Evolutionary conservation across 176 grass and related monocot species (phyloP), one percentile per base, ranked within the genome.

Genomic region (Dendrocalamus sinicus): DNA sequence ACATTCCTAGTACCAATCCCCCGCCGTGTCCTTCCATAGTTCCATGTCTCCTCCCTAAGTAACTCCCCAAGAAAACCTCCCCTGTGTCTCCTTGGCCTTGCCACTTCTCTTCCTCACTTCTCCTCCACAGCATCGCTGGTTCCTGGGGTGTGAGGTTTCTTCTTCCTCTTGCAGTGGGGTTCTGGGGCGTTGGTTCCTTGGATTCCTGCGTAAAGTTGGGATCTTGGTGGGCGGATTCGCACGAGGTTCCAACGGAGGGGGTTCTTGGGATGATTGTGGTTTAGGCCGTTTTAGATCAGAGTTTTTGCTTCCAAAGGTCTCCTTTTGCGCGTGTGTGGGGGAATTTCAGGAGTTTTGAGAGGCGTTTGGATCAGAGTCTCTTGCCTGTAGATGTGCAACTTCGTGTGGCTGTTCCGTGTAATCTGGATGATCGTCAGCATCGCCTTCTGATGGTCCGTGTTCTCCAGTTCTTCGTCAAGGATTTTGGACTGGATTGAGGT

Each of bases 361-460:
- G 23, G 15, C 53, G 30, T 55, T 41, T 14, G 65, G 24, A 74
- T 81, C 61, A 50, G 7, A 75, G 3, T 67, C 30, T 43, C 10
- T 35, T 14, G 0, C 7, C 32, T 5, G 69, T 68, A 79, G 80
- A 89, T 92, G 92, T 90, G 79, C 76, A 94, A 83, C 78, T 83
- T 92, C 9, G 90, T 91, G 77, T 91, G 86, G 88, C 35, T 92
- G 23, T 85, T 89, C 86, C 83, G 88, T 17, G 64, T 92, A 73
- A 67, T 92, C 46, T 83, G 90, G 76, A 45, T 72, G 53, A 78
- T 94, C 83, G 35, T 92, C 70, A 63, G 74, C 84, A 40, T 83
- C 85, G 83, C 81, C 35, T 73, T 91, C 78, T 85, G 84, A 86
- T 9, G 35, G 28, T 76, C 67, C 40, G 20, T 50, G 64, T 48